Conservation (phyloP, 192 early-diverging fungal species). For the Pecoramyces ruminantium region DNA sequence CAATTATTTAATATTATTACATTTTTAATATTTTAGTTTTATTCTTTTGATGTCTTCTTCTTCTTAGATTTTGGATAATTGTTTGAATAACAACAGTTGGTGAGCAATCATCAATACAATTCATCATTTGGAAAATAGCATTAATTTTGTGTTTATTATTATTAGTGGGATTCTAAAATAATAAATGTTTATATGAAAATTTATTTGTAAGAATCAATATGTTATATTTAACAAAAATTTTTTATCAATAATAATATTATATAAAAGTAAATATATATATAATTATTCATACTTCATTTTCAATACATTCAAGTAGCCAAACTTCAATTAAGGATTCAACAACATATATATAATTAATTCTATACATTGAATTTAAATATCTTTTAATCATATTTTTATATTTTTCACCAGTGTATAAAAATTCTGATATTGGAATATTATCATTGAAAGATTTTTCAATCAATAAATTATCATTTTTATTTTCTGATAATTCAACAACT, state of each 20-base stretch:
- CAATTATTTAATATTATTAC: not conserved
- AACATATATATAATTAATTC: slow-evolving; percentile 27
- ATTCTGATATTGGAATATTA: slow-evolving; percentile 7
- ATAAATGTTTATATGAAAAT: too few relatives aligned
- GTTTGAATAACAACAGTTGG: slow-evolving; percentile 1
- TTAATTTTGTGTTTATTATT: not conserved
- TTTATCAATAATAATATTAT: too few relatives aligned
- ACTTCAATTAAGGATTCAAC: slow-evolving; percentile 47
- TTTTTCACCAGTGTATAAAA: slow-evolving; percentile 19
- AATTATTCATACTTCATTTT: slow-evolving; percentile 4
- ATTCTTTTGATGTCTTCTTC: not conserved
- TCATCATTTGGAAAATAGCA: slow-evolving; percentile 6
- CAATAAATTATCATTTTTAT: not conserved
- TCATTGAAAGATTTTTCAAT: not conserved
- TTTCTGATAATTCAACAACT: not conserved
- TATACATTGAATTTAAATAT: slow-evolving; percentile 32
- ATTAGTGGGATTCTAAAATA: not conserved
- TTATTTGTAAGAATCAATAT: too few relatives aligned
- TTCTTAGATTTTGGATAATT: slow-evolving; percentile 8
- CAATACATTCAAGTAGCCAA: slow-evolving; percentile 31
- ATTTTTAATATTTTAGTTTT: not conserved
- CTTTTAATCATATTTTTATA: slow-evolving; percentile 22
- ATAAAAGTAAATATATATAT: too few relatives aligned
- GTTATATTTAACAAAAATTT: too few relatives aligned
- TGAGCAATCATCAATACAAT: slow-evolving; percentile 5